Conservation (phyloP, 306 rosid species). For the Cicer yamashitae region DNA sequence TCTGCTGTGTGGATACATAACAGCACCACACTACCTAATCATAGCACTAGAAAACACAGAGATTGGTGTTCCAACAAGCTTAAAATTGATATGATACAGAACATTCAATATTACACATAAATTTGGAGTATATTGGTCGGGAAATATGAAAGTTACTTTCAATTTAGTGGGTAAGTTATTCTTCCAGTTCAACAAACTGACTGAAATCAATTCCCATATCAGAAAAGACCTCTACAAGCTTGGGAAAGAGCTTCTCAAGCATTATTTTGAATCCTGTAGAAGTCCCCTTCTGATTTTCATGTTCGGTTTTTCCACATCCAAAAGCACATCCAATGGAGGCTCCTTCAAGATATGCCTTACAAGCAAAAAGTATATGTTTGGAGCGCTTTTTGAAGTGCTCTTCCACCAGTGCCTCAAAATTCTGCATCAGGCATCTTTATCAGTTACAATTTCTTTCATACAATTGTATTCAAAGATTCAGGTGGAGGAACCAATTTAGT, state of each 20-base stretch:
- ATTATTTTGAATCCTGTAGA: constrained; percentile 86
- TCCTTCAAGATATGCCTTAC: constrained; percentile 82
- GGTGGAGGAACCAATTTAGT: constrained; percentile 10
- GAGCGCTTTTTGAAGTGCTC: constrained; percentile 71
- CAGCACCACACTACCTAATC: constrained; percentile 3
- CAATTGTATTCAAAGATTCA: constrained; percentile 31
- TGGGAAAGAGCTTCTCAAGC: constrained; percentile 89
- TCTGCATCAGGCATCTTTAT: constrained; percentile 62
- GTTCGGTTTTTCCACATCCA: constrained; percentile 56
- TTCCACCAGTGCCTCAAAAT: constrained; percentile 79
- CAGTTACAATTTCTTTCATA: constrained; percentile 32
- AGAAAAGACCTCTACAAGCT: constrained; percentile 75
- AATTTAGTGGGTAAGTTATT: constrained; percentile 35
- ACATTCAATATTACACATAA: constrained; percentile 39
- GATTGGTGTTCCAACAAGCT: constrained; percentile 32
- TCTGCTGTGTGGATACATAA: background rate
- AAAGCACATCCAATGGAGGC: constrained; percentile 72
- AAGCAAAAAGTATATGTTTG: constrained; percentile 66
- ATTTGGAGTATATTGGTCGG: constrained; percentile 48
- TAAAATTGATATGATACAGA: constrained; percentile 43
- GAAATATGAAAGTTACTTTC: constrained; percentile 34
- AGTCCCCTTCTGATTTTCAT: constrained; percentile 60
- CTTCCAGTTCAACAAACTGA: constrained; percentile 54
- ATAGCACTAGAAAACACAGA: constrained; percentile 12
- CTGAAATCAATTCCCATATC: constrained; percentile 72